Evolutionary conservation across 208 protist species (phyloP).

Genomic region (Porcisia deanei): DNA sequence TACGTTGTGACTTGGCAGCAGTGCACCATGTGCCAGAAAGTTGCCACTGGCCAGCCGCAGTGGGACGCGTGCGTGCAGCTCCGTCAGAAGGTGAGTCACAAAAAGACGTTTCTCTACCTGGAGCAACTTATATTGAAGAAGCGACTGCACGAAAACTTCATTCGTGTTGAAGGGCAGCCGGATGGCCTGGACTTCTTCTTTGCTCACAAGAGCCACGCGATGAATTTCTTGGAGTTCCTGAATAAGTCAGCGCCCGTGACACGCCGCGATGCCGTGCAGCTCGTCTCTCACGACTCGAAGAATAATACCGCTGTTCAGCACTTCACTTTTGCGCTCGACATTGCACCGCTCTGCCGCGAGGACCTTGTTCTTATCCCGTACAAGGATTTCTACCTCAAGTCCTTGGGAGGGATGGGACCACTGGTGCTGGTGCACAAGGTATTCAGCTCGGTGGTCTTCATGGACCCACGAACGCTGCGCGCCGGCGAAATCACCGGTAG

Average conservation of each 20-base stretch:
- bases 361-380: slow-evolving; percentile 95
- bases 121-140: slow-evolving; percentile 99
- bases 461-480: slow-evolving; percentile 96
- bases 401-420: slow-evolving; percentile 90
- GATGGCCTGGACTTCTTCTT: slow-evolving; percentile 99
- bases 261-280: slow-evolving; percentile 93
- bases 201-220: slow-evolving; percentile 93
- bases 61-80: slow-evolving; percentile 98
- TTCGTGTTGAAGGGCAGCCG: slow-evolving; percentile 94
- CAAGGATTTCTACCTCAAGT: slow-evolving; percentile 79
- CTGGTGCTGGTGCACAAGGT: slow-evolving; percentile 95
- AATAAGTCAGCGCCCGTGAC: slow-evolving; percentile 91
- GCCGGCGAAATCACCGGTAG: slow-evolving; percentile 88
- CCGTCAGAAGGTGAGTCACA: slow-evolving; percentile 98
- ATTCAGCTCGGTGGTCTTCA: slow-evolving; percentile 94
- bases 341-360: slow-evolving; percentile 97
- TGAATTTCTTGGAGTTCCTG: slow-evolving; percentile 98
- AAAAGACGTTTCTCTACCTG: slow-evolving; percentile 98
- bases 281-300: slow-evolving; percentile 98
- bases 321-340: slow-evolving; percentile 97
- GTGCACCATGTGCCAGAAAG: slow-evolving; percentile 97
- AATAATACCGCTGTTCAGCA: slow-evolving; percentile 98
- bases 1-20: slow-evolving; percentile 97
- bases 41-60: slow-evolving; percentile 96
- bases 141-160: slow-evolving; percentile 93